Evolutionary conservation across 2,329 filamentous ascomycete species (phyloP), one percentile per base, ranked within the genome.

Genomic region (Ceratocystiopsis sp.): DNA sequence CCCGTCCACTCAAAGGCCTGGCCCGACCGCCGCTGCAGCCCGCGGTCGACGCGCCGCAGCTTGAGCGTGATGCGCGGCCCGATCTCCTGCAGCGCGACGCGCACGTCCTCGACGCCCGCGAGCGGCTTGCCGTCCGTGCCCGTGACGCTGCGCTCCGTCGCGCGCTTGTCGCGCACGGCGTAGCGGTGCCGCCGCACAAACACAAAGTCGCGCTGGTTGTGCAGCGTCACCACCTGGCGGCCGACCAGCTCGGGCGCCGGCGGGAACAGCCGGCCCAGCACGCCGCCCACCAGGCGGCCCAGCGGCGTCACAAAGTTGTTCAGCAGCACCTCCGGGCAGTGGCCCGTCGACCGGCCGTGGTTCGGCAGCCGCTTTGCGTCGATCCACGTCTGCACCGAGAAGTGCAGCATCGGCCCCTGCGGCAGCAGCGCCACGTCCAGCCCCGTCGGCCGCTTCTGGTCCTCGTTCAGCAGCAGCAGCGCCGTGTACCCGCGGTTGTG

Each of bases 221-320:
- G 86, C 42, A 95, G 63, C 1, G 89, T 95, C 10, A 95, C 77
- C 1, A 95, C 87, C 55, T 95, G 87, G 19, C 89, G 69, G 5
- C 89, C 89, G 51, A 81, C 71, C 7, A 96, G 44, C 41, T 50
- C 49, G 0, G 91, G 89, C 37, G 76, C 73, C 0, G 79, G 73
- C 0, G 89, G 91, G 61, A 85, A 91, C 25, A 93, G 61, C 0
- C 72, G 76, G 49, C 80, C 73, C 65, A 98, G 91, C 1, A 95
- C 66, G 54, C 85, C 79, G 10, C 87, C 89, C 0, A 87, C 85
- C 35, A 96, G 66, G 11, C 94, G 68, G 62, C 91, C 91, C 2
- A 98, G 70, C 0, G 89, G 85, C 0, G 91, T 98, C 54, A 83
- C 81, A 68, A 98, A 98, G 58, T 96, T 96, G 42, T 93, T 93